Base-by-base conservation (phyloP, 2,329 filamentous ascomycete genomes). In the Pseudogymnoascus sp. region DNA sequence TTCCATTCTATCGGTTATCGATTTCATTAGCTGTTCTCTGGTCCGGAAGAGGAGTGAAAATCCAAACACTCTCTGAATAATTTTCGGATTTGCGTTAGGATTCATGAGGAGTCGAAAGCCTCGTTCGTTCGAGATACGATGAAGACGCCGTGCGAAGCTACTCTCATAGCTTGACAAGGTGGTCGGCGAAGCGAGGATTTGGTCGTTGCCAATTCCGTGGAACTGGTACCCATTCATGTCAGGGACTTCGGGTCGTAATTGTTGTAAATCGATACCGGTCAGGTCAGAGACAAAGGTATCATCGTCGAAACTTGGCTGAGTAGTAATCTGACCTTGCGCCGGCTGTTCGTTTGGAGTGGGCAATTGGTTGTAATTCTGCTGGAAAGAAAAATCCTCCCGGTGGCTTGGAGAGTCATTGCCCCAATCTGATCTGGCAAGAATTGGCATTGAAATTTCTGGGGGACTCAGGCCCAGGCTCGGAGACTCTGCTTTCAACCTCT, bases 81-180 rank as follows among this genome's bases (percentile, higher is more conserved):
- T 73, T 2, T 76, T 71, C 1, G 79, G 78, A 0, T 81, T 78
- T 6, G 58, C 83, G 79, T 79, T 74, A 2, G 75, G 69, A 71
- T 79, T 78, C 12, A 71, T 75, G 2, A 90, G 77, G 1, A 92
- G 74, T 2, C 77, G 74, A 62, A 86, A 83, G 0, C 81, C 89
- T 27, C 79, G 74, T 73, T 95, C 89, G 0, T 86, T 67, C 2
- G 84, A 80, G 61, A 79, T 79, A 42, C 90, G 83, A 58, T 90
- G 88, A 4, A 95, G 76, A 4, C 88, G 81, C 6, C 89, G 84
- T 9, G 85, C 85, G 67, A 95, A 92, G 0, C 81, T 86, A 1
- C 78, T 76, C 71, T 92, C 89, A 27, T 84, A 78, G 62, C 82
- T 81, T 8, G 84, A 80, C 70, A 87, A 86, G 0, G 84, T 85